phyloP scores from a whole-genome alignment of 306 rosid genomes.

The Castanospermum australe region DNA sequence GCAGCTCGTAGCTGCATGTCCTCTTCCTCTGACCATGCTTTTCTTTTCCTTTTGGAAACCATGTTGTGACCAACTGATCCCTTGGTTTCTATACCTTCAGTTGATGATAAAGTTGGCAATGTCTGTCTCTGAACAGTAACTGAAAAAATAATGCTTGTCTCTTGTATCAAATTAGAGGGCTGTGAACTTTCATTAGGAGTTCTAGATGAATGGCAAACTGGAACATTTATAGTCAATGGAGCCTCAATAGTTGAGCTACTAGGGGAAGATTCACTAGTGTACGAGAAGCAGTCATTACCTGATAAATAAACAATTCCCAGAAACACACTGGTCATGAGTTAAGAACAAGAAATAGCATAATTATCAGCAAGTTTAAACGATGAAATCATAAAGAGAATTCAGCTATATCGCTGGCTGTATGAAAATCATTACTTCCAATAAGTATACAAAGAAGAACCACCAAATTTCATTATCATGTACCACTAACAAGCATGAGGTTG shows the following conservation, averaged over 20 bases:
- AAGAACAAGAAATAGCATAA: neutral
- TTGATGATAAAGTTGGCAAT: conserved; percentile 28
- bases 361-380: neutral
- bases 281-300: conserved; percentile 64
- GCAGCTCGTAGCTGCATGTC: conserved; percentile 60
- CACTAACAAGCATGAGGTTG: neutral
- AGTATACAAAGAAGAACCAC: neutral
- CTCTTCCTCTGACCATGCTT: conserved; percentile 79
- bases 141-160: conserved; percentile 50
- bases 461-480: neutral
- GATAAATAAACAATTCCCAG: conserved; percentile 16
- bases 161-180: conserved; percentile 39
- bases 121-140: conserved; percentile 63
- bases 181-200: conserved; percentile 35
- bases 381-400: conserved; percentile 5
- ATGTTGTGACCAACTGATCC: conserved; percentile 23
- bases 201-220: conserved; percentile 33
- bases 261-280: conserved; percentile 39
- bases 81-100: conserved; percentile 37
- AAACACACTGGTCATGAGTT: neutral
- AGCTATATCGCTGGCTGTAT: too few relatives aligned
- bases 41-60: conserved; percentile 53
- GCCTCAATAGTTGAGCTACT: conserved; percentile 58
- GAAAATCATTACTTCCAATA: neutral
- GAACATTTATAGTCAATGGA: conserved; percentile 60